Evolutionary conservation across 2,329 filamentous ascomycete genomes (phyloP).

Genomic region (Penicillium hesseltinei): DNA sequence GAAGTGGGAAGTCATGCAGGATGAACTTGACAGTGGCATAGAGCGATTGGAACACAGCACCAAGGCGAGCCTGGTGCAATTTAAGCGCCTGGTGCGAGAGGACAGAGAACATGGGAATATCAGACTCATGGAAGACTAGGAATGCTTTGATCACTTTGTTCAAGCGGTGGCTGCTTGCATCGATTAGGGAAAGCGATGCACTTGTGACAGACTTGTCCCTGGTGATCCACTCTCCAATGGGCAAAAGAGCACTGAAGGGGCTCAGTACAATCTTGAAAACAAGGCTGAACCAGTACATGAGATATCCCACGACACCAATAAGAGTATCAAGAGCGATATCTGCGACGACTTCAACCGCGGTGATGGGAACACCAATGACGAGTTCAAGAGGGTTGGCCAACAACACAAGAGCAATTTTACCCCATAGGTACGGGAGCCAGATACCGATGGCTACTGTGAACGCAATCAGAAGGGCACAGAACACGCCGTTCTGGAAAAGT

Average conservation of each 20-base stretch:
- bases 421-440: slow-evolving; percentile 88
- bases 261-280: slow-evolving; percentile 34
- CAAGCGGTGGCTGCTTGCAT: slow-evolving; percentile 42
- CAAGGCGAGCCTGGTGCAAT: slow-evolving; percentile 56
- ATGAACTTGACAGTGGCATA: slow-evolving; percentile 45
- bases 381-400: slow-evolving; percentile 73
- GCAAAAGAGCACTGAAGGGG: slow-evolving; percentile 36
- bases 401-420: slow-evolving; percentile 77
- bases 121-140: slow-evolving; percentile 50
- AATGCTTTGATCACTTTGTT: slow-evolving; percentile 39
- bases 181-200: slow-evolving; percentile 43
- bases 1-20: slow-evolving; percentile 39
- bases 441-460: slow-evolving; percentile 82
- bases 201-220: slow-evolving; percentile 38
- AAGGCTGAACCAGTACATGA: slow-evolving; percentile 42
- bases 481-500: slow-evolving; percentile 90
- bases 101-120: slow-evolving; percentile 74
- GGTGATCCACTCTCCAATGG: slow-evolving; percentile 37
- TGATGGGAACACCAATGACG: slow-evolving; percentile 66
- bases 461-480: slow-evolving; percentile 85
- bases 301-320: slow-evolving; percentile 62
- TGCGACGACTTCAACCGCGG: slow-evolving; percentile 68
- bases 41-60: slow-evolving; percentile 41
- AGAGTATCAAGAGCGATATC: slow-evolving; percentile 75
- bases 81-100: slow-evolving; percentile 70